These are phyloP conservation scores for Cornus kousa DNA, from an alignment of 148 eudicot genomes.

Conservation along the genomic window DNA sequence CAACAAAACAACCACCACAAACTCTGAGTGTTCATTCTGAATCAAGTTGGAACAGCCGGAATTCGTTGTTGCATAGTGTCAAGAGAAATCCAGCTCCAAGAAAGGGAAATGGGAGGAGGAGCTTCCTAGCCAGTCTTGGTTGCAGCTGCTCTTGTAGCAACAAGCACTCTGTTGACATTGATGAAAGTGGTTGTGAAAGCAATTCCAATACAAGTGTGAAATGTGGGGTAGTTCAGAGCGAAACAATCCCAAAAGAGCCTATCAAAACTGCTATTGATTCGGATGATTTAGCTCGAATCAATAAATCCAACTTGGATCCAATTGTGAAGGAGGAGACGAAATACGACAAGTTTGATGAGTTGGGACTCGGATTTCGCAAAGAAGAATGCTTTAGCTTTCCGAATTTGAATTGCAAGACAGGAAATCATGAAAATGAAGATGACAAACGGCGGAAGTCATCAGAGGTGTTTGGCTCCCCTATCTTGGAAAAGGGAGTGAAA, in stretches of 20 bases:
- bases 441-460: slow-evolving; percentile 30
- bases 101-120: slow-evolving; percentile 27
- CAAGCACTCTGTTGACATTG: slow-evolving; percentile 38
- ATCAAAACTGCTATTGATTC: slow-evolving; percentile 4
- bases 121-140: slow-evolving; percentile 34
- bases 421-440: slow-evolving; percentile 11
- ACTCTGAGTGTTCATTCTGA: slow-evolving; percentile 52
- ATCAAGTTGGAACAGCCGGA: slow-evolving; percentile 60
- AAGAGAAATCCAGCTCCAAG: slow-evolving; percentile 24
- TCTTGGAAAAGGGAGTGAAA: slow-evolving; percentile 19
- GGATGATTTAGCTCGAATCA: slow-evolving; percentile 12
- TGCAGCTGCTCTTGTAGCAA: slow-evolving; percentile 47
- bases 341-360: not conserved
- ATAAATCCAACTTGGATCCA: slow-evolving; percentile 1
- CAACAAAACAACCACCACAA: slow-evolving; percentile 16
- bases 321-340: slow-evolving; percentile 1
- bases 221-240: not conserved
- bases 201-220: not conserved
- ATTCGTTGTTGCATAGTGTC: slow-evolving; percentile 28
- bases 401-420: slow-evolving; percentile 11
- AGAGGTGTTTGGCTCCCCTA: slow-evolving; percentile 39
- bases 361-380: slow-evolving; percentile 10
- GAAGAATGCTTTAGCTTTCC: slow-evolving; percentile 30
- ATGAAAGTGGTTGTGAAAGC: slow-evolving; percentile 11
- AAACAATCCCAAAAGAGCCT: slow-evolving; percentile 10